Evolutionary conservation across 192 early-diverging fungal genomes (phyloP).

Genomic region (Gorgonomyces haynaldii): DNA sequence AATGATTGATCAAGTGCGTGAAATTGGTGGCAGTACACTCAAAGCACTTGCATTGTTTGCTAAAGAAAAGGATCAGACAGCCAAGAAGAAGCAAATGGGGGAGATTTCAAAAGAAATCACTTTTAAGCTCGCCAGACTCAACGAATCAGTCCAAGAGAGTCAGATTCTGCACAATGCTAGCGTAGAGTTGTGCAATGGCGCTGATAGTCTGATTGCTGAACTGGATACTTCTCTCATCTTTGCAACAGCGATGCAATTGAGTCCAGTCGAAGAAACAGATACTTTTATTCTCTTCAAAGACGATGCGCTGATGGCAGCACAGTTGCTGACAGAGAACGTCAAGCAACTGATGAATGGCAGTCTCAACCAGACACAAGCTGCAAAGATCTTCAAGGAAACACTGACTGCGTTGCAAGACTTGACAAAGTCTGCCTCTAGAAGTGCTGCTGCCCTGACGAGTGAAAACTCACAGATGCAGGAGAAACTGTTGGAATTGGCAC

Average conservation of each 20-base stretch:
- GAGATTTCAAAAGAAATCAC: slow-evolving; percentile 32
- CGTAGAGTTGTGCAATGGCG: slow-evolving; percentile 30
- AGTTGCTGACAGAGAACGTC: slow-evolving; percentile 28
- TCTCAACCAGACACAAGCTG: slow-evolving; percentile 13
- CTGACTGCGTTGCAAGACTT: slow-evolving; percentile 21
- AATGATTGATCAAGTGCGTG: slow-evolving; percentile 5
- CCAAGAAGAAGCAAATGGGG: slow-evolving; percentile 21
- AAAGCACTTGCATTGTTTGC: slow-evolving; percentile 34
- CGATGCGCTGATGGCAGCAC: slow-evolving; percentile 26
- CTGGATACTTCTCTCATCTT: slow-evolving; percentile 41
- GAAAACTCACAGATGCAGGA: slow-evolving; percentile 46
- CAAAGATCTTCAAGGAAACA: too few species aligned
- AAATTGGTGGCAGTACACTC: slow-evolving; percentile 27
- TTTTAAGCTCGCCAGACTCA: slow-evolving; percentile 16
- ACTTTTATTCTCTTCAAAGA: slow-evolving; percentile 38
- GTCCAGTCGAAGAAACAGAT: slow-evolving; percentile 33
- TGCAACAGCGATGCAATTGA: slow-evolving; percentile 41
- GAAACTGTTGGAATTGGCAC: slow-evolving; percentile 30
- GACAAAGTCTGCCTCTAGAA: slow-evolving; percentile 15
- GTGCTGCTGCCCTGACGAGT: slow-evolving; percentile 34
- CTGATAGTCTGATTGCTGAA: slow-evolving; percentile 30
- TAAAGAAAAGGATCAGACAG: slow-evolving; percentile 30
- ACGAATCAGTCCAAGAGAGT: slow-evolving; percentile 29
- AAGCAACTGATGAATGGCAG: slow-evolving; percentile 28
- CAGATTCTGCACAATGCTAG: slow-evolving; percentile 21